phyloP scores from a whole-genome alignment of 2,329 filamentous ascomycete genomes.

The Calonectria pseudoreteaudii region DNA sequence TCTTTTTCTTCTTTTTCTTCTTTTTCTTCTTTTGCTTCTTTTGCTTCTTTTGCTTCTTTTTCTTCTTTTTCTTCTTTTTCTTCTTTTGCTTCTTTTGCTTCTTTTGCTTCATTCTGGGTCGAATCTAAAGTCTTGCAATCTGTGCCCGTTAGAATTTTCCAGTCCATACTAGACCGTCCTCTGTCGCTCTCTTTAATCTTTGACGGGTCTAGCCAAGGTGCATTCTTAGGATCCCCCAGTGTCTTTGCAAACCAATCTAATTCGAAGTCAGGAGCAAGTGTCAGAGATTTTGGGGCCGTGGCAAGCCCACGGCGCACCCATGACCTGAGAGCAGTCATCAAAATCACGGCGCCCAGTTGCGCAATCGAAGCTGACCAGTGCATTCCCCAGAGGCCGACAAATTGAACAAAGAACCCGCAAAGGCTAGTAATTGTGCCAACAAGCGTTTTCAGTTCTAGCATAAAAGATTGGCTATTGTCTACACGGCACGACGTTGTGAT shows the following conservation, averaged over 20 bases:
- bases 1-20: too few species aligned
- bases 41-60: too few species aligned
- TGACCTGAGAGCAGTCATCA: not conserved
- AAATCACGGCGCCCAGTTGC: not conserved
- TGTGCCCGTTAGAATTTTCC: not conserved
- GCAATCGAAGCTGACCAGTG: not conserved
- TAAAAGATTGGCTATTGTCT: not conserved
- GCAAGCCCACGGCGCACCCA: not conserved
- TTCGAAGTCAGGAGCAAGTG: not conserved
- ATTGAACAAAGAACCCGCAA: not conserved
- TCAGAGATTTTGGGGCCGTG: not conserved
- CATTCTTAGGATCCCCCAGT: not conserved
- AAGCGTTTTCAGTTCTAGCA: not conserved
- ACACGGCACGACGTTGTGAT: not conserved
- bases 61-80: too few species aligned
- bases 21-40: too few species aligned
- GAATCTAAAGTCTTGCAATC: not conserved
- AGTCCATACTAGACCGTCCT: not conserved
- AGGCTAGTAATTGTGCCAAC: not conserved
- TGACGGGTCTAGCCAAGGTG: not conserved
- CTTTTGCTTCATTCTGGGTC: too few species aligned
- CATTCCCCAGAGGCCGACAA: not conserved
- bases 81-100: too few species aligned
- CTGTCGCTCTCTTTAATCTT: not conserved
- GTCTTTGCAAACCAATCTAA: not conserved